Conservation (phyloP, 805 yeast genomes). For the Starmera pachycereana region DNA sequence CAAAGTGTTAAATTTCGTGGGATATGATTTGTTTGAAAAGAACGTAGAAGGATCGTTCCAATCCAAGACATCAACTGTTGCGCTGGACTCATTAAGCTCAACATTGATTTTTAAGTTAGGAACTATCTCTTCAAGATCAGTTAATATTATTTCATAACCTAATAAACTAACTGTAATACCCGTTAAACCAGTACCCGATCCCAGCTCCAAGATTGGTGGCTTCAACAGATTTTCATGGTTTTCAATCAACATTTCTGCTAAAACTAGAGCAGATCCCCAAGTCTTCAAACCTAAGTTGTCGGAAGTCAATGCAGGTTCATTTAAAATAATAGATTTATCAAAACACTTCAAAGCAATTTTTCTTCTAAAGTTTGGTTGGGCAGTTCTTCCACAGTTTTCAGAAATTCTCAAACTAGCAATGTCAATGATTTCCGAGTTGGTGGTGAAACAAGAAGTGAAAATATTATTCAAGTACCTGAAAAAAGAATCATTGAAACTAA, state of each 20-base stretch:
- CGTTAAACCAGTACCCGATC: slow-evolving; percentile 89
- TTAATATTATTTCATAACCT: slow-evolving; percentile 36
- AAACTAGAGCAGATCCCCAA: slow-evolving; percentile 84
- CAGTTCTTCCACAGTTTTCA: slow-evolving; percentile 78
- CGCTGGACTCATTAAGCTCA: slow-evolving; percentile 31
- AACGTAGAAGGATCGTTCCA: slow-evolving; percentile 59
- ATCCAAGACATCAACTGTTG: slow-evolving; percentile 47
- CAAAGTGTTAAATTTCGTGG: slow-evolving; percentile 40
- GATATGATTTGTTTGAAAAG: slow-evolving; percentile 18
- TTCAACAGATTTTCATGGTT: slow-evolving; percentile 13
- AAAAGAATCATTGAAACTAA: slow-evolving; percentile 26
- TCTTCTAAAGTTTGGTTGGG: slow-evolving; percentile 63
- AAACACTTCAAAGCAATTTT: slow-evolving; percentile 38
- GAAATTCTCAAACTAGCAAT: slow-evolving; percentile 58
- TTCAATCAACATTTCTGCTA: slow-evolving; percentile 45
- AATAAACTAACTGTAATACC: slow-evolving; percentile 59
- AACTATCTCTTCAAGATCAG: slow-evolving; percentile 75
- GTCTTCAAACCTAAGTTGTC: slow-evolving; percentile 89
- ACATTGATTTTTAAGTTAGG: slow-evolving; percentile 57
- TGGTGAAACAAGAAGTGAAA: slow-evolving; percentile 32
- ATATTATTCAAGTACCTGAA: slow-evolving; percentile 39
- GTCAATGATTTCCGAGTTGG: slow-evolving; percentile 33
- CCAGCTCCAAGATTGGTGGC: slow-evolving; percentile 54
- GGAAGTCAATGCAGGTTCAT: slow-evolving; percentile 78
- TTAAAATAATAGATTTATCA: slow-evolving; percentile 25